Conservation (phyloP, 2,329 filamentous ascomycete species). For the Phialophora expanda region DNA sequence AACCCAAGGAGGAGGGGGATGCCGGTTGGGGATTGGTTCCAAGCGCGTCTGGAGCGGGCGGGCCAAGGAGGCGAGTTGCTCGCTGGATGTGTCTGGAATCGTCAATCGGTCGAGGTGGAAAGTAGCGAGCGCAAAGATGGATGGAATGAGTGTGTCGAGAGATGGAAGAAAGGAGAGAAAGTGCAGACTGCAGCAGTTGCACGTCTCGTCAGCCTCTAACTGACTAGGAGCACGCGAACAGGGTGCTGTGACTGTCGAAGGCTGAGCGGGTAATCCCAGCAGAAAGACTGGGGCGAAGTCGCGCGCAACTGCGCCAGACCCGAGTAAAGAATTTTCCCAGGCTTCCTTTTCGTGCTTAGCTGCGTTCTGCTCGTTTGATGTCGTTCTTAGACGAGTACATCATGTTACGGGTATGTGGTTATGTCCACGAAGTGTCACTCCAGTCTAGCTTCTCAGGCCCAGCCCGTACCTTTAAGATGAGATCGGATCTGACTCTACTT, state of each 20-base stretch:
- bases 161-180: conserved; percentile 11
- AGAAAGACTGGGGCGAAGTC: conserved; percentile 1
- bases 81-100: neutral
- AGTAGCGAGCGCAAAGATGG: neutral
- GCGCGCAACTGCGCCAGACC: neutral
- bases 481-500: neutral
- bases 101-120: neutral
- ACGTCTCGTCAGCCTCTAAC: conserved; percentile 20
- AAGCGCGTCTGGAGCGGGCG: conserved; percentile 18
- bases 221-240: conserved; percentile 11
- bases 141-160: conserved; percentile 16
- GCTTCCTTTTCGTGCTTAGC: neutral
- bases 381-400: neutral
- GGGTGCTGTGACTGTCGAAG: conserved; percentile 3
- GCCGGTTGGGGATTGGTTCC: conserved; percentile 23
- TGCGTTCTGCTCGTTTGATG: neutral
- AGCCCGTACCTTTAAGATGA: neutral
- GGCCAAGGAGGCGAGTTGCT: conserved; percentile 1
- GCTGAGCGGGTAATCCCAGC: conserved; percentile 9
- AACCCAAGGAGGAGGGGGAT: conserved; percentile 28
- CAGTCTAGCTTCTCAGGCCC: neutral
- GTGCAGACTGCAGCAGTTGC: conserved; percentile 2
- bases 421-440: neutral
- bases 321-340: neutral
- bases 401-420: neutral